Evolutionary conservation across 1,284 basidiomycete species (phyloP), one percentile per base, ranked within the genome.

Genomic region (Melanopsichium pennsylvanicum): DNA sequence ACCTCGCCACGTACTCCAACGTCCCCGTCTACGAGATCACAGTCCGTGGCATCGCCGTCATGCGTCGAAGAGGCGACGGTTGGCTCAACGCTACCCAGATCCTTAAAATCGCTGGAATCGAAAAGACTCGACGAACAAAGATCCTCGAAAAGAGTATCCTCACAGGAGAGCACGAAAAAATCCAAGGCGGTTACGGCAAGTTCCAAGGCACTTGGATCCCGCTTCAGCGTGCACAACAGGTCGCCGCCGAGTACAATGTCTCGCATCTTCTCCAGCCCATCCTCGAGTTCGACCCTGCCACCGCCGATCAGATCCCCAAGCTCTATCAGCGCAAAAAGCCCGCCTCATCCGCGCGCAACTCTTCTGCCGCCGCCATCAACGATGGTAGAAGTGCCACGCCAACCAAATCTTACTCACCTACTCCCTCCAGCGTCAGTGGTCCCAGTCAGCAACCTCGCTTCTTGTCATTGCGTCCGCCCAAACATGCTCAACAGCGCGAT

Each of bases 171-270:
- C 94, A 98, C 82, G 95, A 99, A 83, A 98, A 98, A 82, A 93
- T 99, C 11, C 96, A 99, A 82, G 96, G 96, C 41, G 96, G 96
- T 34, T 98, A 97, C 79, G 96, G 96, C 36, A 97, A 97, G 84
- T 99, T 97, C 82, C 96, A 99, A 82, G 96, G 96, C 60, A 98
- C 96, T 44, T 99, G 96, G 95, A 78, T 80, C 22, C 79, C 79
- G 11, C 66, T 80, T 10, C 54, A 71, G 36, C 70, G 79, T 16
- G 78, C 77, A 3, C 76, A 79, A 48, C 62, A 79, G 47, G 74
- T 80, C 10, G 74, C 75, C 13, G 75, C 75, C 22, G 63, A 60
- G 39, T 76, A 79, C 75, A 77, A 74, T 41, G 79, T 80, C 22
- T 73, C 75, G 27, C 79, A 79, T 51, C 66, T 80, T 16, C 72